phyloP scores from a whole-genome alignment of 2,329 filamentous ascomycete species.

The Bimuria novae-zelandiae region DNA sequence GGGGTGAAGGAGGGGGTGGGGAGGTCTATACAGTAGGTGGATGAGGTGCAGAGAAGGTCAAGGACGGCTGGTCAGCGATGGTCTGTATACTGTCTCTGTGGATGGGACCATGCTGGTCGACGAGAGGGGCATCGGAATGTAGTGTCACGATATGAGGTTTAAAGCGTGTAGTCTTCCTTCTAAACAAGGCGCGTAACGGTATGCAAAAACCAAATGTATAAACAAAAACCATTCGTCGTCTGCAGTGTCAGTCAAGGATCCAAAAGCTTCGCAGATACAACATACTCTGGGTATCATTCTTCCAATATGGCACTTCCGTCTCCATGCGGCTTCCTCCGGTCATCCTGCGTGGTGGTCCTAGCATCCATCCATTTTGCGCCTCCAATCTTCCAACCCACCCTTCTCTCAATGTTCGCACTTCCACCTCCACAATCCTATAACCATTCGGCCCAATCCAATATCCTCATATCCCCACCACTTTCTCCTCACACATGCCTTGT shows the following conservation, averaged over 20 bases:
- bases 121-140: too few species aligned
- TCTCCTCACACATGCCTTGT: conserved; percentile 69
- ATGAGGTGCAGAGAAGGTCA: neutral
- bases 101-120: too few species aligned
- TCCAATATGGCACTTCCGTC: conserved; percentile 12
- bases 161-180: too few species aligned
- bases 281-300: conserved; percentile 25
- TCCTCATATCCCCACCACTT: neutral
- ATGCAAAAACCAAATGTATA: too few species aligned
- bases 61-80: too few species aligned
- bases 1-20: conserved; percentile 46
- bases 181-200: too few species aligned
- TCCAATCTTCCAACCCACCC: neutral
- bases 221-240: conserved; percentile 12
- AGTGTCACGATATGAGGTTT: too few species aligned
- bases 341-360: neutral
- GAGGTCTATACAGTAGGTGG: conserved; percentile 37
- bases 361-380: neutral
- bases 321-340: too few species aligned
- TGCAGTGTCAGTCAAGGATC: conserved; percentile 19
- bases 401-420: neutral
- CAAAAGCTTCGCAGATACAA: conserved; percentile 10
- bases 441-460: neutral
- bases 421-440: neutral
- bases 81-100: too few species aligned